Evolutionary conservation across 805 yeast species (phyloP), one percentile per base, ranked within the genome.

Genomic region (Ogataea philodendri): DNA sequence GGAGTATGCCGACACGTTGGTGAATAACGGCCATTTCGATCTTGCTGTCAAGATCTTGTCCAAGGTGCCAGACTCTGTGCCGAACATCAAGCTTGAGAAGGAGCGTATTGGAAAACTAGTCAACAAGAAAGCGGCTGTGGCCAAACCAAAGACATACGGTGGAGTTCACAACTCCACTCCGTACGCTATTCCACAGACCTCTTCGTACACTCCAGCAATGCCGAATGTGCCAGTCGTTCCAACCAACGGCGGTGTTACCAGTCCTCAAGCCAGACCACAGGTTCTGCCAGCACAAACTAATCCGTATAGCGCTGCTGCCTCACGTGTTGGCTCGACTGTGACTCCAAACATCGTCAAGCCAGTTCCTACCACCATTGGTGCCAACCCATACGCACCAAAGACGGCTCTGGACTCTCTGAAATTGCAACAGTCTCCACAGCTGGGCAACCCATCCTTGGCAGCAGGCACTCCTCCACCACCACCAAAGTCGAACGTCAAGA

Each of bases 1-100:
- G 46, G 97, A 93, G 60, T 93, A 84, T 59, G 80, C 94, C 29
- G 79, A 76, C 46, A 66, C 83, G 41, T 78, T 88, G 38, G 82
- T 95, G 4, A 78, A 87, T 17, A 78, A 72, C 54, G 97, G 97
- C 17, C 78, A 84, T 45, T 80, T 86, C 49, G 94, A 82, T 7
- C 66, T 90, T 47, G 97, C 97, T 2, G 72, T 68, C 39, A 74
- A 71, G 46, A 76, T 84, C 47, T 70, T 90, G 54, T 67, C 69
- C 28, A 67, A 82, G 42, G 67, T 93, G 51, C 95, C 97, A 9
- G 76, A 74, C 28, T 77, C 77, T 35, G 76, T 80, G 49, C 84
- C 82, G 27, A 85, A 81, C 16, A 79, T 83, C 32, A 75, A 71
- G 37, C 51, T 66, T 15, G 96, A 86, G 53, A 84, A 81, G 59